These are phyloP conservation scores for Macrolepiota fuliginosa DNA, from an alignment of 768 basidiomycete species.

Conservation along the genomic window DNA sequence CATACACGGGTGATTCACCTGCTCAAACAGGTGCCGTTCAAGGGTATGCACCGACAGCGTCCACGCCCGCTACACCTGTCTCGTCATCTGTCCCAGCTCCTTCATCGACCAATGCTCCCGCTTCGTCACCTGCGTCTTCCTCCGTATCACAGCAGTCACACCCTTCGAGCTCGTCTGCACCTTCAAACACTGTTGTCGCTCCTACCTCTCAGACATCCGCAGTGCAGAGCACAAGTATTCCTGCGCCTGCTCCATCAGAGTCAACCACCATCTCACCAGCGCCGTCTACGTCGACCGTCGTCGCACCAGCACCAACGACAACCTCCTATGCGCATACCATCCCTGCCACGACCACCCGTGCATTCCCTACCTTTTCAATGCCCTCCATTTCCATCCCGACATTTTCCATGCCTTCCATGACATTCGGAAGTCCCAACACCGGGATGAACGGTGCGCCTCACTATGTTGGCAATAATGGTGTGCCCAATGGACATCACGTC, in stretches of 20 bases:
- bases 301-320: background rate
- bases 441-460: background rate
- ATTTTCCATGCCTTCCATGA: constrained; percentile 1
- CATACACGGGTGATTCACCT: constrained; percentile 41
- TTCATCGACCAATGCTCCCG: background rate
- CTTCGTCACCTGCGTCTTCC: background rate
- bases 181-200: background rate
- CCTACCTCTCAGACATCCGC: background rate
- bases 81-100: background rate
- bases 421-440: background rate
- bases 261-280: background rate
- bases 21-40: constrained; percentile 31
- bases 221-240: background rate
- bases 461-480: too few species aligned
- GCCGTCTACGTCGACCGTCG: background rate
- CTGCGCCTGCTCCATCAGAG: background rate
- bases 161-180: background rate
- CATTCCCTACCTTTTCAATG: constrained; percentile 11
- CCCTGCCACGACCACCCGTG: constrained; percentile 6
- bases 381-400: constrained; percentile 15
- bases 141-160: background rate
- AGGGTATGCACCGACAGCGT: constrained; percentile 7
- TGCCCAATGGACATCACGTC: too few species aligned
- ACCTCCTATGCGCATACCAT: constrained; percentile 6
- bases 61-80: constrained; percentile 11